Evolutionary conservation across 2,329 filamentous ascomycete species (phyloP), one percentile per base, ranked within the genome.

Genomic region (Pseudogymnoascus sp.): DNA sequence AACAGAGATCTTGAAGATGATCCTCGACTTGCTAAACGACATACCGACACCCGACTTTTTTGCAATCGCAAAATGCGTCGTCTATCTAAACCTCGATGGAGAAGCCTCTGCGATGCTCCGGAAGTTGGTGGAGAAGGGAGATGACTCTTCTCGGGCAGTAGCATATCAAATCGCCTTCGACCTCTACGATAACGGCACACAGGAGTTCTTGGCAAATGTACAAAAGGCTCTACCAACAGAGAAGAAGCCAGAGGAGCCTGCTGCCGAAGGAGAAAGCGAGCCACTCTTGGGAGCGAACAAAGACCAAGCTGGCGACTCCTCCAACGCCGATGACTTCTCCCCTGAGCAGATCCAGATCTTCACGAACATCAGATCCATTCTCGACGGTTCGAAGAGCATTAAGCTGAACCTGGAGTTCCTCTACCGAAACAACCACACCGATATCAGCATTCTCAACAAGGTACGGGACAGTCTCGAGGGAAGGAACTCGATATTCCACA

Each of bases 111-210:
- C 84, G 66, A 92, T 99, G 76, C 84, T 99, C 42, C 84, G 84
- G 60, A 87, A 91, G 68, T 82, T 99, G 22, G 87, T 97, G 8
- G 65, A 89, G 65, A 89, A 89, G 67, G 90, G 86, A 5, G 90
- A 96, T 68, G 82, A 86, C 60, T 86, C 86, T 64, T 92, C 91
- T 0, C 84, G 91, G 14, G 90, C 92, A 19, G 88, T 91, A 59
- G 94, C 94, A 16, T 99, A 97, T 75, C 94, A 99, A 74, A 96
- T 99, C 63, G 94, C 93, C 1, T 99, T 99, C 71, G 94, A 99
- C 71, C 82, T 99, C 5, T 97, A 97, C 75, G 94, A 99, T 77
- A 99, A 99, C 72, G 94, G 94, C 68, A 97, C 94, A 0, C 94
- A 99, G 71, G 94, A 97, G 73, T 99, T 99, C 70, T 77, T 99